A percentile compares a stretch with the other conserved stretches of the same genome.
phyloP scores from a whole-genome alignment of 345 rosid genomes.

The Sisymbrium altissimum region DNA sequence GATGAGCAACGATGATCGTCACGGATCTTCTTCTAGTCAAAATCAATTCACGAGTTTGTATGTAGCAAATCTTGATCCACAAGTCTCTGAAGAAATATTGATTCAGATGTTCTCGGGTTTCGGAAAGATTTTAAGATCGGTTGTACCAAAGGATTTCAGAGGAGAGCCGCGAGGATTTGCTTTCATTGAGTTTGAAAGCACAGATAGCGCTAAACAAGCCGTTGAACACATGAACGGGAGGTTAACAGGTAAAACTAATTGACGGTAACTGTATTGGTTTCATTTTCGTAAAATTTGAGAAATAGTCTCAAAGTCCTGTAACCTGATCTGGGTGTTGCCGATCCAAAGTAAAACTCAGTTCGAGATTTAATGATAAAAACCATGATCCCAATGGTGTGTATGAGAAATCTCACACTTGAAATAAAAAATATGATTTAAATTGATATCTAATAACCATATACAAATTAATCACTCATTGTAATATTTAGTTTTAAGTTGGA shows the following conservation, averaged over 20 bases:
- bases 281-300: not conserved
- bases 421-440: too few relatives aligned
- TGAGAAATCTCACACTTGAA: too few relatives aligned
- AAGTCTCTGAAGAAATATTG: conserved; percentile 14
- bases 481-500: too few relatives aligned
- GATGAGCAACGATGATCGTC: not conserved
- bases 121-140: not conserved
- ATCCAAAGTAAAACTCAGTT: not conserved
- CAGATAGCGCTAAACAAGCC: conserved; percentile 12
- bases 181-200: conserved; percentile 25
- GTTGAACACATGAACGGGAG: conserved; percentile 1
- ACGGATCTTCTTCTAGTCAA: too few relatives aligned
- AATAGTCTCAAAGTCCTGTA: not conserved
- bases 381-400: too few relatives aligned
- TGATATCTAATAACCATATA: too few relatives aligned
- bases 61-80: conserved; percentile 19
- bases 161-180: conserved; percentile 29
- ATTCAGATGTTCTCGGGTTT: conserved; percentile 8
- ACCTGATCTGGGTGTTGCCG: not conserved
- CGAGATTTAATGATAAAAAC: not conserved
- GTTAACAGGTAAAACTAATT: conserved; percentile 4
- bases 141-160: conserved; percentile 24
- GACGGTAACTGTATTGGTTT: not conserved
- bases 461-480: too few relatives aligned
- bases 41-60: conserved; percentile 14